A percentile compares a stretch with the other conserved stretches of the same genome.
Evolutionary conservation across 768 basidiomycete species (phyloP).

Genomic region (Collybia sordida): DNA sequence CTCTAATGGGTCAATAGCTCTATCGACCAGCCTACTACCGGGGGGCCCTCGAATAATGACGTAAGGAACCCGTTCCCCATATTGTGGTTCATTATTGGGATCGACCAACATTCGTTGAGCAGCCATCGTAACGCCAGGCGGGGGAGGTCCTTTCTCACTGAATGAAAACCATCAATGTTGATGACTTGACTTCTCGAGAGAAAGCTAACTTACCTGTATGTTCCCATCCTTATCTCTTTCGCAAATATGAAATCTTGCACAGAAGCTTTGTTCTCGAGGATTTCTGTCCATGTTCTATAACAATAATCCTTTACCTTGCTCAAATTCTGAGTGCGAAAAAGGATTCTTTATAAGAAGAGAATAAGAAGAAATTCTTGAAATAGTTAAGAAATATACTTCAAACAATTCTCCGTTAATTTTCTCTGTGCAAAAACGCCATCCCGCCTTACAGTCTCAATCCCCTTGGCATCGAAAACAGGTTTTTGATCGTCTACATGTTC

Average conservation of each 20-base stretch:
- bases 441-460: slow-evolving; percentile 93
- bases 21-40: slow-evolving; percentile 66
- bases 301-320: slow-evolving; percentile 90
- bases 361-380: not conserved
- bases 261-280: slow-evolving; percentile 77
- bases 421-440: slow-evolving; percentile 89
- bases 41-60: slow-evolving; percentile 72
- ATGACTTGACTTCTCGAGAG: not conserved
- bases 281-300: slow-evolving; percentile 77
- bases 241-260: slow-evolving; percentile 95
- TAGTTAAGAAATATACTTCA: slow-evolving; percentile 62
- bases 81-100: slow-evolving; percentile 82
- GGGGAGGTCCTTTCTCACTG: slow-evolving; percentile 83
- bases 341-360: slow-evolving; percentile 50
- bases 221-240: slow-evolving; percentile 91
- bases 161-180: slow-evolving; percentile 1
- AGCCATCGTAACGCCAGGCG: slow-evolving; percentile 90
- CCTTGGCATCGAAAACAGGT: slow-evolving; percentile 92
- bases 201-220: slow-evolving; percentile 66
- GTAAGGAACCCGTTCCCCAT: slow-evolving; percentile 92
- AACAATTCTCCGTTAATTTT: slow-evolving; percentile 87
- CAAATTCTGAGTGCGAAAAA: slow-evolving; percentile 89
- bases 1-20: slow-evolving; percentile 73
- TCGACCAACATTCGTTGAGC: slow-evolving; percentile 73
- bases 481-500: slow-evolving; percentile 78